Percentiles rank a stretch among this genome's conserved stretches.
Evolutionary conservation across 73 alveolate species (phyloP).

Genomic region (Tetrahymena elliotti): DNA sequence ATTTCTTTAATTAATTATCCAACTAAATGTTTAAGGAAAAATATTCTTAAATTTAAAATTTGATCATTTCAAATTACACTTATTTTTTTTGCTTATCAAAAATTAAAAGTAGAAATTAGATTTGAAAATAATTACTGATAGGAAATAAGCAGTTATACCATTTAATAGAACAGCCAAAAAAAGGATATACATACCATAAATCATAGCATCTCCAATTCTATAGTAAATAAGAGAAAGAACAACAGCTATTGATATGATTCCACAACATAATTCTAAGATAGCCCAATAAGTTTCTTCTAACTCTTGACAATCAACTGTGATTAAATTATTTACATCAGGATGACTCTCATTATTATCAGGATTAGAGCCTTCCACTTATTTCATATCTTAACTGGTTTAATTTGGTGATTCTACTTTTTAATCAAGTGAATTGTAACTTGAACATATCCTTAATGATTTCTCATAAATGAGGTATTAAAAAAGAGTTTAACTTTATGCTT

Average conservation of each 20-base stretch:
- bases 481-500: neutral
- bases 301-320: slow-evolving; percentile 26
- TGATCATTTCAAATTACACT: too few relatives aligned
- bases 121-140: neutral
- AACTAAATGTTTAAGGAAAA: too few relatives aligned
- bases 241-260: neutral
- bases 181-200: slow-evolving; percentile 8
- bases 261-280: slow-evolving; percentile 1
- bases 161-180: neutral
- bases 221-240: slow-evolving; percentile 3
- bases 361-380: neutral
- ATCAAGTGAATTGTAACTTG: neutral
- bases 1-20: too few relatives aligned
- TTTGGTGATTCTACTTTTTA: neutral
- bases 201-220: slow-evolving; percentile 27
- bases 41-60: too few relatives aligned
- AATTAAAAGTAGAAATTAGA: neutral
- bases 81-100: neutral
- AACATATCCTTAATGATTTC: neutral
- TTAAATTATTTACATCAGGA: slow-evolving; percentile 30
- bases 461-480: neutral
- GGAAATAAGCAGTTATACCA: neutral
- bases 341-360: neutral
- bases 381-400: neutral
- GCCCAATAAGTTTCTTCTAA: slow-evolving; percentile 11